Percentiles rank a stretch among this genome's conserved stretches.
Evolutionary conservation across 495 filamentous ascomycete species (phyloP).

Genomic region (Niebla homalea): DNA sequence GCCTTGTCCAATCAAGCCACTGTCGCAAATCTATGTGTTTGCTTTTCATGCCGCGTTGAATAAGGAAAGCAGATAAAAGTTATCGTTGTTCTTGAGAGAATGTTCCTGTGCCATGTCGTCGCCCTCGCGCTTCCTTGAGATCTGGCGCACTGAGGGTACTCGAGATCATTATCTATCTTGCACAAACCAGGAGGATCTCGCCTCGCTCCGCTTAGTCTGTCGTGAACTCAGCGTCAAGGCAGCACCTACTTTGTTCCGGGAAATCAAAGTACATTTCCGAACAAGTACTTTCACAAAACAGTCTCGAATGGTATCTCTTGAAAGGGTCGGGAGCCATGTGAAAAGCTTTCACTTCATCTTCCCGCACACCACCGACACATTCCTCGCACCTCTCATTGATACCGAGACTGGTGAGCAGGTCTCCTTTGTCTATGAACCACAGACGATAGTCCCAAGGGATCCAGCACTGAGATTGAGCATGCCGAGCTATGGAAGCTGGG

Average conservation of each 20-base stretch:
- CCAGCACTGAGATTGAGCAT: slow-evolving; percentile 27
- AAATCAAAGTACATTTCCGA: slow-evolving; percentile 43
- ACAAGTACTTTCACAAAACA: slow-evolving; percentile 56
- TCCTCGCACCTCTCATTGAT: slow-evolving; percentile 63
- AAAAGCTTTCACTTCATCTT: slow-evolving; percentile 56
- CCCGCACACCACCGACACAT: slow-evolving; percentile 55
- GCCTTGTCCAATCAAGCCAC: not conserved
- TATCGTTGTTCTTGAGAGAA: not conserved
- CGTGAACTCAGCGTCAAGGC: slow-evolving; percentile 35
- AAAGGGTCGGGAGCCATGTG: slow-evolving; percentile 58
- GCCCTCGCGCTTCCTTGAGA: slow-evolving; percentile 28
- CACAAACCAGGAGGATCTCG: slow-evolving; percentile 28
- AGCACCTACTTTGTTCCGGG: slow-evolving; percentile 37
- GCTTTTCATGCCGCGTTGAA: not conserved
- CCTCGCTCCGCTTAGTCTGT: slow-evolving; percentile 37
- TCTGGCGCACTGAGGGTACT: slow-evolving; percentile 35
- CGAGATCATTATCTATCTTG: slow-evolving; percentile 29
- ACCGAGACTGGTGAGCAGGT: slow-evolving; percentile 56
- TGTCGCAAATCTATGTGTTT: not conserved
- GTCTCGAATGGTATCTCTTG: slow-evolving; percentile 51
- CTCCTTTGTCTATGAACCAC: slow-evolving; percentile 60
- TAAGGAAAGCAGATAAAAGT: not conserved
- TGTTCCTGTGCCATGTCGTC: slow-evolving; percentile 12
- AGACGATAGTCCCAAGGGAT: slow-evolving; percentile 31
- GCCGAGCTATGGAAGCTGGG: slow-evolving; percentile 56